A percentile compares a stretch with the other conserved stretches of the same genome.
phyloP scores from a whole-genome alignment of 306 rosid genomes.

The Morella rubra region DNA sequence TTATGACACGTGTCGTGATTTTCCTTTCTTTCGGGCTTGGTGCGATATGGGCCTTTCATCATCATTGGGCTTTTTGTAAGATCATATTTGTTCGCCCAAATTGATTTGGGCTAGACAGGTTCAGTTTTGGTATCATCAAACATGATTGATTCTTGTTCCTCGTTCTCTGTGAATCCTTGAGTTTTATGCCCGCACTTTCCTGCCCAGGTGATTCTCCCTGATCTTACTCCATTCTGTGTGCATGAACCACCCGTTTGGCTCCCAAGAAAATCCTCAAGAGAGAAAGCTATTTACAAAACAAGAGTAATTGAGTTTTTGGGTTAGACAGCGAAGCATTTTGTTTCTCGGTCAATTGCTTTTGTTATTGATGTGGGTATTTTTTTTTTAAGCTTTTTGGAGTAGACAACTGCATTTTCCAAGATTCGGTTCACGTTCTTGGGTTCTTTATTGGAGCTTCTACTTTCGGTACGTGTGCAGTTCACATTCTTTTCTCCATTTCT shows the following conservation, averaged over 20 bases:
- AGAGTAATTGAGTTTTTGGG: not conserved
- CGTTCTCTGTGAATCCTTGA: slow-evolving; percentile 5
- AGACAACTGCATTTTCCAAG: slow-evolving; percentile 18
- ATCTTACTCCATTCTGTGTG: slow-evolving; percentile 12
- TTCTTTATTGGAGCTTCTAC: not conserved
- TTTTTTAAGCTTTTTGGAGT: slow-evolving; percentile 18
- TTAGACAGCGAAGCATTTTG: slow-evolving; percentile 19
- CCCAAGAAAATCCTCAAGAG: slow-evolving; percentile 25
- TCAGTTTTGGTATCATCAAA: too few relatives aligned
- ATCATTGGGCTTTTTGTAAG: too few relatives aligned
- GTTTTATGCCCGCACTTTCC: not conserved
- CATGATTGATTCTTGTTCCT: slow-evolving; percentile 16
- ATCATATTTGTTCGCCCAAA: too few relatives aligned
- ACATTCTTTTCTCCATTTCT: not conserved
- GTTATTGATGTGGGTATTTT: slow-evolving; percentile 7
- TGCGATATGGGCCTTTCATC: too few relatives aligned
- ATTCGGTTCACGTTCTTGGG: not conserved
- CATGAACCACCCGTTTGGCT: slow-evolving; percentile 29
- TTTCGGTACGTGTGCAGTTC: slow-evolving; percentile 25
- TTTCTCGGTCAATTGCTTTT: not conserved
- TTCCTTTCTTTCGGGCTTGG: too few relatives aligned
- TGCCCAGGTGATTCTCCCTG: slow-evolving; percentile 14
- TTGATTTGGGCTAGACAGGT: too few relatives aligned
- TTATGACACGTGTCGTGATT: too few relatives aligned
- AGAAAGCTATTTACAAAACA: slow-evolving; percentile 9